phyloP scores from a whole-genome alignment of 1,284 basidiomycete species.

The Xanthoconium separans region DNA sequence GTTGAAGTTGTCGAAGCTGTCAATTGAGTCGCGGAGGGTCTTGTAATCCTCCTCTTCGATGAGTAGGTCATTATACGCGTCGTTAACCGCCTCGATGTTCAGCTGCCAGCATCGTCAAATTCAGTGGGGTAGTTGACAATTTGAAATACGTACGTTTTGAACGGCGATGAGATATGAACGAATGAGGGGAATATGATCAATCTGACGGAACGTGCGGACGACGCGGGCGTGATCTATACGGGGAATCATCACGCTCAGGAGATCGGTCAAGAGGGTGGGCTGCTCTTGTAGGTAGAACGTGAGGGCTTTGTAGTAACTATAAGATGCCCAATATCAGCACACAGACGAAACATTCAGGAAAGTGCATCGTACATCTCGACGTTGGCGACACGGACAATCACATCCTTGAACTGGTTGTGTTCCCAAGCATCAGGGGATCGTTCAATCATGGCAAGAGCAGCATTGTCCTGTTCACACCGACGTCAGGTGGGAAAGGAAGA shows the following conservation, averaged over 20 bases:
- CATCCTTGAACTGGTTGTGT: conserved; percentile 98
- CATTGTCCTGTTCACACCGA: conserved; percentile 70
- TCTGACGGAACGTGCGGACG: conserved; percentile 93
- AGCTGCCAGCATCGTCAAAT: conserved; percentile 47
- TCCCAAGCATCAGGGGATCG: conserved; percentile 97
- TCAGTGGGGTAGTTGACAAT: too few relatives aligned
- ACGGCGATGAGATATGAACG: conserved; percentile 96
- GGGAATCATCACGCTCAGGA: conserved; percentile 88
- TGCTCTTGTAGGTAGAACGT: conserved; percentile 93
- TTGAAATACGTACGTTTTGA: conserved; percentile 67
- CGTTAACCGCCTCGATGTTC: conserved; percentile 96
- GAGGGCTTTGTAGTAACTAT: conserved; percentile 84
- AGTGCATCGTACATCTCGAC: conserved; percentile 80
- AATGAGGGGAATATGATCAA: conserved; percentile 94
- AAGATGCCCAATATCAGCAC: conserved; percentile 1
- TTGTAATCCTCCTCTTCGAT: conserved; percentile 99
- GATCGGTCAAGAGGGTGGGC: conserved; percentile 89
- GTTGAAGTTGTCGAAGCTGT: conserved; percentile 98
- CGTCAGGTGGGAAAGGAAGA: not conserved
- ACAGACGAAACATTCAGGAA: not conserved
- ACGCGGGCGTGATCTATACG: conserved; percentile 95
- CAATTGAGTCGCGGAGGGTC: conserved; percentile 93
- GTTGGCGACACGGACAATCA: conserved; percentile 93
- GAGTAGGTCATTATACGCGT: conserved; percentile 94
- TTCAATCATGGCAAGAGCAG: conserved; percentile 98